Base-by-base conservation (phyloP, 805 yeast genomes). In the Candida montana region DNA sequence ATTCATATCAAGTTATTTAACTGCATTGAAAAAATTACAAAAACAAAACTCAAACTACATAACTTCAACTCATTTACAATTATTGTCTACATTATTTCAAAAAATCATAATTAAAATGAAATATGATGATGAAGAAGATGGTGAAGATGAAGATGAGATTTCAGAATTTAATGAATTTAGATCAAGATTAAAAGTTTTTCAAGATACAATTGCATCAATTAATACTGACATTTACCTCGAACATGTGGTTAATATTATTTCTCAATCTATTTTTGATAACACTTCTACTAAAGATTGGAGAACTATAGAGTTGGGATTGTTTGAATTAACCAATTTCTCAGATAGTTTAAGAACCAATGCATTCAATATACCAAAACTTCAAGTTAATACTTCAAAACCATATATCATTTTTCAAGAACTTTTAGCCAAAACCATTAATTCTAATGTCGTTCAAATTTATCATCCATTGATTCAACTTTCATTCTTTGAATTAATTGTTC, bases 91-190 rank as follows among this genome's bases (percentile, higher is more conserved):
- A 0, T 65, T 91, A 39, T 69, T 89, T 46, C 72, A 76, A 38
- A 84, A 84, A 50, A 69, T 88, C 23, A 79, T 91, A 35, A 52
- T 78, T 39, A 93, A 91, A 58, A 78, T 85, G 81, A 81, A 80
- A 59, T 87, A 74, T 53, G 95, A 88, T 55, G 78, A 76, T n/a
- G 77, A 77, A n/a, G 74, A 75, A 48, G 84, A 79, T 46, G 86
- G 83, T 45, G 82, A 76, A 35, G 83, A 81, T 44, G 85, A 79
- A 36, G 95, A 84, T 33, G 75, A 78, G 4, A 79, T 81, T 42
- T 83, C 81, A 42, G 90, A 84, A 55, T 91, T 91, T 52, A 71
- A 68, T 46, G 97, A 91, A 47, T 73, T 88, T 39, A 77, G 99
- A 61, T 60, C 70, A 7, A 83, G 77, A 55, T 71, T 93, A 48